phyloP scores from a whole-genome alignment of 306 rosid genomes.

The Hippophae gyantsensis region DNA sequence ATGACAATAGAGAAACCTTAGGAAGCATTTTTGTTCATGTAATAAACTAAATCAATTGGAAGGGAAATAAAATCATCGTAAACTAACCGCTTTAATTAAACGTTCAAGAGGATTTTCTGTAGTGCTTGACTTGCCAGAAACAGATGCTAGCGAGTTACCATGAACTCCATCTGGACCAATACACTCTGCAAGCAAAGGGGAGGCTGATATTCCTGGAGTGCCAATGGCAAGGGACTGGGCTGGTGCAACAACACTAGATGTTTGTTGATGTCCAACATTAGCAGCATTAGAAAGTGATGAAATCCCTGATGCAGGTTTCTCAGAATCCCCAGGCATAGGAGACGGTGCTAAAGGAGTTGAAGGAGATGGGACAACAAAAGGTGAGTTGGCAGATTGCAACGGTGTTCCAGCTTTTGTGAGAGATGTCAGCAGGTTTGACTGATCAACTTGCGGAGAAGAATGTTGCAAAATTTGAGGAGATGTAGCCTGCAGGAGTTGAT shows the following conservation, averaged over 20 bases:
- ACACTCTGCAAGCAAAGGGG: slow-evolving; percentile 90
- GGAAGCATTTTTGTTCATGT: background rate
- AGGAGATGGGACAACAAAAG: slow-evolving; percentile 74
- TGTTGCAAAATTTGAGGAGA: slow-evolving; percentile 83
- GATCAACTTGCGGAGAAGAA: slow-evolving; percentile 91
- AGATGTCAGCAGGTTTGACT: slow-evolving; percentile 47
- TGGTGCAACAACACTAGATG: slow-evolving; percentile 36
- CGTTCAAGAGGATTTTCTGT: slow-evolving; percentile 86
- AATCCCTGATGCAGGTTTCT: slow-evolving; percentile 52
- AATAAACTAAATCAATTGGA: slow-evolving; percentile 4
- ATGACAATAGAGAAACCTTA: background rate
- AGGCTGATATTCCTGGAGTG: slow-evolving; percentile 96
- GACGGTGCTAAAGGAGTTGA: slow-evolving; percentile 87
- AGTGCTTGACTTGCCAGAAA: slow-evolving; percentile 54
- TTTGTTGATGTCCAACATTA: slow-evolving; percentile 60
- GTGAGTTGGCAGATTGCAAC: slow-evolving; percentile 70
- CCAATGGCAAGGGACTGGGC: slow-evolving; percentile 90
- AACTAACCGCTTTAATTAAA: slow-evolving; percentile 52
- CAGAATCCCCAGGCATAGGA: slow-evolving; percentile 73
- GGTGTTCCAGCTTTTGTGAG: slow-evolving; percentile 64
- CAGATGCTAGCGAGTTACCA: slow-evolving; percentile 41
- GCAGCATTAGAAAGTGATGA: slow-evolving; percentile 57
- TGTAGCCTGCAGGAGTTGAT: slow-evolving; percentile 64
- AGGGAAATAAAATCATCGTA: slow-evolving; percentile 5
- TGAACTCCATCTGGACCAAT: slow-evolving; percentile 52